Conservation (phyloP, 495 filamentous ascomycete species). For the Pyronema domesticum region DNA sequence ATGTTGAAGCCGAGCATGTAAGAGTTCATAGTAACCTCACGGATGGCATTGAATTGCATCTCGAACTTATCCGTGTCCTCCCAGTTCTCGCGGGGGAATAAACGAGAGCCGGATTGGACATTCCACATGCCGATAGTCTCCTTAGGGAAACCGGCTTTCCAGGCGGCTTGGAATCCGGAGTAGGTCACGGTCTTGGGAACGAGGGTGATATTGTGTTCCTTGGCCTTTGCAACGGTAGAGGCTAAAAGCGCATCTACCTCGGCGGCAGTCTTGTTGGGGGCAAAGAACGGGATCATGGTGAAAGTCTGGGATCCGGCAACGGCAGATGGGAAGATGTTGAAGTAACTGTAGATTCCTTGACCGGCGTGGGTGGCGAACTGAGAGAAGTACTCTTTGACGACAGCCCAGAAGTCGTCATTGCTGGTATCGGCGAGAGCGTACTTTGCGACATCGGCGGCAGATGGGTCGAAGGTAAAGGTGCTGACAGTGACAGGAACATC, state of each 20-base stretch:
- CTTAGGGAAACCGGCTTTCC: conserved; percentile 28
- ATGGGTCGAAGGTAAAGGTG: conserved; percentile 29
- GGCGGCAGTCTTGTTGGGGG: conserved; percentile 26
- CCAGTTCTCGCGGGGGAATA: conserved; percentile 36
- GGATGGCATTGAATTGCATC: conserved; percentile 23
- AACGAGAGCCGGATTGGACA: conserved; percentile 29
- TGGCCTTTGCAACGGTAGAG: conserved; percentile 26
- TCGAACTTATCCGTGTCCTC: conserved; percentile 22
- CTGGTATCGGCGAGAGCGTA: conserved; percentile 20
- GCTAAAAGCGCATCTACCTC: conserved; percentile 26
- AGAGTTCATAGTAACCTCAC: conserved; percentile 32
- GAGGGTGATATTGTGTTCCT: conserved; percentile 23
- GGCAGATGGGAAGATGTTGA: conserved; percentile 21
- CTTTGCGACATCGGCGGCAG: conserved; percentile 10
- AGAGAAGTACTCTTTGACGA: conserved; percentile 31
- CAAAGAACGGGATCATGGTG: conserved; percentile 28
- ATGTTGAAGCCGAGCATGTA: conserved; percentile 19
- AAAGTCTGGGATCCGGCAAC: conserved; percentile 14
- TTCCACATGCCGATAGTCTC: conserved; percentile 25
- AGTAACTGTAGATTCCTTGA: conserved; percentile 39
- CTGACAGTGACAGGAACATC: conserved; percentile 29
- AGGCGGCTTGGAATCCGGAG: conserved; percentile 28
- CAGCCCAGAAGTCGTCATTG: conserved; percentile 33
- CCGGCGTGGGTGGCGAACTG: conserved; percentile 32
- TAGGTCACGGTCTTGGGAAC: conserved; percentile 26